A percentile compares a stretch with the other conserved stretches of the same genome.
Conservation (phyloP, 306 rosid genomes). For the Sphenostylis stenocarpa region DNA sequence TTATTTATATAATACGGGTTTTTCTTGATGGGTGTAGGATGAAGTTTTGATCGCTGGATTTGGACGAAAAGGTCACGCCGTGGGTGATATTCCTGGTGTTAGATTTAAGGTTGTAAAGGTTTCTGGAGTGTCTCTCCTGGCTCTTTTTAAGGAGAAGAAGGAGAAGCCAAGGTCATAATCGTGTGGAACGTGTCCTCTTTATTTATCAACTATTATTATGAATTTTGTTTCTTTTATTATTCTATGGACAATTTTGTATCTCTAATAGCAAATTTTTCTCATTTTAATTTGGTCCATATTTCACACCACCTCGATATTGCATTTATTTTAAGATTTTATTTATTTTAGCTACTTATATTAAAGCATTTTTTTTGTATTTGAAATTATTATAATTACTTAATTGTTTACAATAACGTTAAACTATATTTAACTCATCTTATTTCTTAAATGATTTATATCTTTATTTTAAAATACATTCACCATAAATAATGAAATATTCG, state of each 20-base stretch:
- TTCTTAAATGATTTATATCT: no score
- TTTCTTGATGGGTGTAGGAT: conserved; percentile 51
- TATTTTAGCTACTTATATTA: no score
- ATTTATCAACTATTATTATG: no score
- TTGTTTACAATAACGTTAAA: no score
- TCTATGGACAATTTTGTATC: conserved; percentile 39
- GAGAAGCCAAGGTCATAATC: conserved; percentile 74
- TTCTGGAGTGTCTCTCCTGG: conserved; percentile 66
- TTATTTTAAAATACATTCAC: no score
- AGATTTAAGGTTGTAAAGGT: conserved; percentile 78
- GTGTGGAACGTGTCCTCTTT: not conserved
- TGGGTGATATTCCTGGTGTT: conserved; percentile 86
- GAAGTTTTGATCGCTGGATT: conserved; percentile 86
- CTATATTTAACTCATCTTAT: no score
- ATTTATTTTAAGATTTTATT: no score
- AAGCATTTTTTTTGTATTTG: no score
- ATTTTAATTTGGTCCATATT: conserved; percentile 1
- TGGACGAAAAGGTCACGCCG: conserved; percentile 82
- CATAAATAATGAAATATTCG: no score
- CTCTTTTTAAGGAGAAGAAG: conserved; percentile 81
- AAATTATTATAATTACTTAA: no score
- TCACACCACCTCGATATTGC: not conserved
- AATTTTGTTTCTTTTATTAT: conserved; percentile 11
- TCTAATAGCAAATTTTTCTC: not conserved
- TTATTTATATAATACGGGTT: not conserved